phyloP scores from a whole-genome alignment of 2,329 filamentous ascomycete species.

The Zymoseptoria pseudotritici region DNA sequence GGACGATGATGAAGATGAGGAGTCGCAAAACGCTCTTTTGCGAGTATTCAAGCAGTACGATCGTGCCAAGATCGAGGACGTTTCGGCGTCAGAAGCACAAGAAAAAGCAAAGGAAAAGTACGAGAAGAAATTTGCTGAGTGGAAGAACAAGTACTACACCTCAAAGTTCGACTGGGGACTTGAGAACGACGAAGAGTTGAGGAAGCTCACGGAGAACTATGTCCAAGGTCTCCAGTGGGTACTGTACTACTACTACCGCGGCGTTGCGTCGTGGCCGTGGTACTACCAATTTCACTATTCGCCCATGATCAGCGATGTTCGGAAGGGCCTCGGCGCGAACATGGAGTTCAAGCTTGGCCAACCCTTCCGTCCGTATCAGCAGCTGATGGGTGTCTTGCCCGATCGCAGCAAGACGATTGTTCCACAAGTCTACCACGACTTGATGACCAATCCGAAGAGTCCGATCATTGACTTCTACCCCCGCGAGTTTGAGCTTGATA shows the following conservation, averaged over 20 bases:
- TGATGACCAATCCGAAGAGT: slow-evolving; percentile 86
- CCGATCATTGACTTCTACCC: slow-evolving; percentile 98
- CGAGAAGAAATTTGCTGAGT: slow-evolving; percentile 78
- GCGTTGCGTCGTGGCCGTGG: slow-evolving; percentile 98
- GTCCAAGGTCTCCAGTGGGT: slow-evolving; percentile 98
- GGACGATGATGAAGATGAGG: slow-evolving; percentile 71
- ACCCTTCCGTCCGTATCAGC: slow-evolving; percentile 89
- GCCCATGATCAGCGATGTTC: slow-evolving; percentile 93
- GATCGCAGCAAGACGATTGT: slow-evolving; percentile 98
- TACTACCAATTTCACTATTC: slow-evolving; percentile 96
- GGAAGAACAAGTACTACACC: slow-evolving; percentile 92
- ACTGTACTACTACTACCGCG: slow-evolving; percentile 93
- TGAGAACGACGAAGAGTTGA: slow-evolving; percentile 72
- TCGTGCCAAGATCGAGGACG: slow-evolving; percentile 75
- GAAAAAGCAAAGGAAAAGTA: slow-evolving; percentile 76
- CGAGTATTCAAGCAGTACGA: slow-evolving; percentile 87
- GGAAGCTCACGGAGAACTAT: slow-evolving; percentile 84
- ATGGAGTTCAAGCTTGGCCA: slow-evolving; percentile 90
- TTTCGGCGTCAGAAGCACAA: slow-evolving; percentile 71
- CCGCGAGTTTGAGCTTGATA: slow-evolving; percentile 91
- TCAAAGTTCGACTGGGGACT: slow-evolving; percentile 86
- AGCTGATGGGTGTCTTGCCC: slow-evolving; percentile 95
- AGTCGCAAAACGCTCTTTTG: slow-evolving; percentile 72
- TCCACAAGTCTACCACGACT: slow-evolving; percentile 72
- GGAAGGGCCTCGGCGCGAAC: slow-evolving; percentile 76